Evolutionary conservation across 208 protist genomes (phyloP), one percentile per base, ranked within the genome.

Genomic region (Wallacemonas sp.): DNA sequence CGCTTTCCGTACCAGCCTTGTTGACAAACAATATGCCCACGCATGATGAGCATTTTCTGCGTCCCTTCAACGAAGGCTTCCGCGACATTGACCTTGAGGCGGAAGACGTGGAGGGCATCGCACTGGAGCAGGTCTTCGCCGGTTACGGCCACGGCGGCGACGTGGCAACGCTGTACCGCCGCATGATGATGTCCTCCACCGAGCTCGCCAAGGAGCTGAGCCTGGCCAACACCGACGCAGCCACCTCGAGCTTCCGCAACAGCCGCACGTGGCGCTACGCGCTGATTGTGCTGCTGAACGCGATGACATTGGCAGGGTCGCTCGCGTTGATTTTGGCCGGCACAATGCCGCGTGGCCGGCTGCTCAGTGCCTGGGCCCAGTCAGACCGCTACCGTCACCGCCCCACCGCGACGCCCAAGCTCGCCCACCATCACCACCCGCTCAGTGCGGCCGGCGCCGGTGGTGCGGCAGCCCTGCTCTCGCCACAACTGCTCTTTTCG

Each of bases 361-460:
- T 90, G 63, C 76, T 83, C 39, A 71, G 72, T 21, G 83, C 87
- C 17, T 90, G 81, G 78, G 74, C 72, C 5, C 79, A 88, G 60
- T 69, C 74, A 0, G 83, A 90, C 33, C 72, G 74, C 48, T 78
- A 80, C 49, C 64, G 81, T 4, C 65, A 76, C 34, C 52, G 64
- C 12, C 66, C 70, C 19, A 21, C n/a, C 8, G 30, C 30, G 29
- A 58, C 47, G 26, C 47, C 47, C 19, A 1, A 55, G 26, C 19
- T 55, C 26, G 47, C 23, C 47, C 26, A 41, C 30, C 26, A 27
- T 24, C 4, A 5, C 32, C 30, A 34, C 52, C 30, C 30, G 6
- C 30, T 26, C 6, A 2, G 14, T 11, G 1, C 19, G 14, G 36
- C 36, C 6, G 9, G 6, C 9, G 9, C 36, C 36, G 36, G 6